phyloP scores from a whole-genome alignment of 805 yeast genomes.

The Ogataea haglerorum region DNA sequence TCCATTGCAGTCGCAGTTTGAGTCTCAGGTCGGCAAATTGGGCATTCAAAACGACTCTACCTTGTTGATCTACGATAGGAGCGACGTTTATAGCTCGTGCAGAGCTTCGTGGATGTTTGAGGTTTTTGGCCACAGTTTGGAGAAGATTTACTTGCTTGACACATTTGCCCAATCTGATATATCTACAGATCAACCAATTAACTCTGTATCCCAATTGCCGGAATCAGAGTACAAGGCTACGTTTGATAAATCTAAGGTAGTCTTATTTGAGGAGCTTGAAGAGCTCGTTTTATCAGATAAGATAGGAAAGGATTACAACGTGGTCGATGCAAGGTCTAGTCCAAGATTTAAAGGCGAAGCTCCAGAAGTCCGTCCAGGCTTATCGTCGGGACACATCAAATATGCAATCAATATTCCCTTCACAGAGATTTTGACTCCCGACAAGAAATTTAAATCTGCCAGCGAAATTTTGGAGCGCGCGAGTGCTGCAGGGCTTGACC shows the following conservation, averaged over 20 bases:
- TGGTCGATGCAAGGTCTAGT: conserved; percentile 78
- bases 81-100: conserved; percentile 84
- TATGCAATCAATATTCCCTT: conserved; percentile 79
- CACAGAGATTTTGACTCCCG: conserved; percentile 50
- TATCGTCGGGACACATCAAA: conserved; percentile 87
- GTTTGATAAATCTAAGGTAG: conserved; percentile 47
- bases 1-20: conserved; percentile 60
- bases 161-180: conserved; percentile 45
- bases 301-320: conserved; percentile 44
- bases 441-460: conserved; percentile 45
- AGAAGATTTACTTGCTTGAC: conserved; percentile 62
- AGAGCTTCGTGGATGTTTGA: conserved; percentile 90
- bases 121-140: conserved; percentile 64
- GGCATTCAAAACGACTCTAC: conserved; percentile 57
- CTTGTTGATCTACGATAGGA: conserved; percentile 79
- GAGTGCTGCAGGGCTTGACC: conserved; percentile 36
- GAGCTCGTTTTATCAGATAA: conserved; percentile 50
- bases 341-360: conserved; percentile 74
- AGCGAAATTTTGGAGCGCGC: conserved; percentile 48
- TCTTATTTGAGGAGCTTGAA: conserved; percentile 63
- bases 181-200: neutral
- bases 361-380: conserved; percentile 87
- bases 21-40: conserved; percentile 46
- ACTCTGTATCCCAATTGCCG: conserved; percentile 17
- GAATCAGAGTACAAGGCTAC: conserved; percentile 34